These are phyloP conservation scores for Penicillium polonicum DNA, from an alignment of 2,329 filamentous ascomycete species.

Conservation along the genomic window DNA sequence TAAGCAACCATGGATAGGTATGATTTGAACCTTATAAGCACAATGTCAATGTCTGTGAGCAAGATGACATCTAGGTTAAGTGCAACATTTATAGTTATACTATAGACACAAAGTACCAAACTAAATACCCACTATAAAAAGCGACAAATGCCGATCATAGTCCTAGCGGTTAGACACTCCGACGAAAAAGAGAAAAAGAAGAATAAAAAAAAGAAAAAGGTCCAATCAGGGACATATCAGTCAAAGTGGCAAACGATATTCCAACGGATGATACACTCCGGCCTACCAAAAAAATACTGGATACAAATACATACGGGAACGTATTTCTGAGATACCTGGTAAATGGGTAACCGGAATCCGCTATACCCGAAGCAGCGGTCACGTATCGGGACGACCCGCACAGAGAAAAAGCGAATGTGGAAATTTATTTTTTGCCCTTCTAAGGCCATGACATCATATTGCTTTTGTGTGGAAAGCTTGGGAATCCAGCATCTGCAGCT, in stretches of 20 bases:
- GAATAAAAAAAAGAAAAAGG: neutral
- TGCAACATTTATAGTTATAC: neutral
- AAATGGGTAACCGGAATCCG: neutral
- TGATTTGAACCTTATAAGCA: neutral
- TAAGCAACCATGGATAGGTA: neutral
- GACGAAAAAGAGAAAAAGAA: neutral
- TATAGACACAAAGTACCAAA: neutral
- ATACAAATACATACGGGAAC: neutral
- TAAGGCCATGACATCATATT: neutral
- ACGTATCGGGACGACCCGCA: slow-evolving; percentile 23
- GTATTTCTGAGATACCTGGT: neutral
- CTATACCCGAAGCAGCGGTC: slow-evolving; percentile 3
- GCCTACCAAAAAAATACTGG: neutral
- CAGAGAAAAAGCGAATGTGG: neutral
- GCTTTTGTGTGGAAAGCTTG: neutral
- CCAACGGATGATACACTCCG: neutral
- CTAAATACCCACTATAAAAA: neutral
- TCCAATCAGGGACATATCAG: neutral
- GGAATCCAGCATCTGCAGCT: neutral
- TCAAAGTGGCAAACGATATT: neutral
- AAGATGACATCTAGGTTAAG: neutral
- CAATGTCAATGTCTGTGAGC: neutral
- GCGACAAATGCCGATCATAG: neutral
- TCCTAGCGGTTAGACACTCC: neutral
- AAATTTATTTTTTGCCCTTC: neutral